Percentiles rank a stretch among this genome's conserved stretches.
Conservation (phyloP, 2,329 filamentous ascomycete species). For the Aspergillus sp. region DNA sequence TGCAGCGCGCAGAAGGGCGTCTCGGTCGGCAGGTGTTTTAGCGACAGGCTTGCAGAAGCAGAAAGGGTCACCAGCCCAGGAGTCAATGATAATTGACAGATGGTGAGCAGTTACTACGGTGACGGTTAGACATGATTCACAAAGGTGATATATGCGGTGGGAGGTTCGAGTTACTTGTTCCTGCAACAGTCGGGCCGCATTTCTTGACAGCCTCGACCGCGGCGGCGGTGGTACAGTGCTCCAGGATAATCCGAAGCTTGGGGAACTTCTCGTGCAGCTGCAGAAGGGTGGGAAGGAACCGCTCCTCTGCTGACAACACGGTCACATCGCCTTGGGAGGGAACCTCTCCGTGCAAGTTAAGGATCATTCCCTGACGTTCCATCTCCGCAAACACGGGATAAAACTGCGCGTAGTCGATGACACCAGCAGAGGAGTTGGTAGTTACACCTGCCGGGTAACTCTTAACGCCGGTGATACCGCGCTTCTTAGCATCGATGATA, state of each 20-base stretch:
- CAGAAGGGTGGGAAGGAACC: constrained; percentile 77
- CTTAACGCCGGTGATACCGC: constrained; percentile 69
- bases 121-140: neutral
- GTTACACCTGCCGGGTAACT: constrained; percentile 50
- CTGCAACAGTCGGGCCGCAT: constrained; percentile 73
- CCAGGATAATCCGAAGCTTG: constrained; percentile 56
- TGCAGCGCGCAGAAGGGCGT: constrained; percentile 67
- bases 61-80: constrained; percentile 71
- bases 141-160: constrained; percentile 25
- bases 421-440: constrained; percentile 56
- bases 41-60: constrained; percentile 77
- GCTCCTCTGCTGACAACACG: constrained; percentile 68
- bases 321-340: constrained; percentile 46
- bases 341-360: constrained; percentile 86
- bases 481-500: constrained; percentile 70
- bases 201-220: constrained; percentile 74
- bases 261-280: constrained; percentile 75
- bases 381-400: constrained; percentile 78
- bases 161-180: constrained; percentile 21
- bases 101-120: constrained; percentile 73
- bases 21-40: constrained; percentile 70
- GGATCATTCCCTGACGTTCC: constrained; percentile 77
- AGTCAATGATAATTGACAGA: constrained; percentile 75
- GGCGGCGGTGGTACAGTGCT: constrained; percentile 85
- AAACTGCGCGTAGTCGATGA: constrained; percentile 45